Evolutionary conservation across 2,329 filamentous ascomycete genomes (phyloP).

Genomic region (Madurella fahalii): DNA sequence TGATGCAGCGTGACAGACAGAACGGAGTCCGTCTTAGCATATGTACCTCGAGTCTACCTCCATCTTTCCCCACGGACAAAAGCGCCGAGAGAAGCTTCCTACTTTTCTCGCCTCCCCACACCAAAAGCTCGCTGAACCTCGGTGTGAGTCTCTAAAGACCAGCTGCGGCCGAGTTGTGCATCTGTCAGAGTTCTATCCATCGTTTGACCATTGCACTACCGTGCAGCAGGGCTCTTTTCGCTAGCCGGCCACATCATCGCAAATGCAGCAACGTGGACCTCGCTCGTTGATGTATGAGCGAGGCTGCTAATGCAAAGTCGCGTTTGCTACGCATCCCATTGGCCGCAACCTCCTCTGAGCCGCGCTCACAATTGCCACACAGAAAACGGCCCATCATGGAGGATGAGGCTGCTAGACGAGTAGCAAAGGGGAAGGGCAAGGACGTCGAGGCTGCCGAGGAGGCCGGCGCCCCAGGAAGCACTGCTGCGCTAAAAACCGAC

Average conservation of each 20-base stretch:
- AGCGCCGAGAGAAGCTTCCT: no score
- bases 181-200: no score
- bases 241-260: constrained; percentile 5
- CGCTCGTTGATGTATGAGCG: constrained; percentile 3
- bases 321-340: not conserved
- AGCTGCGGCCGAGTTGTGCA: no score
- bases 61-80: no score
- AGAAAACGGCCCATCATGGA: constrained; percentile 8
- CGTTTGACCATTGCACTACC: not conserved
- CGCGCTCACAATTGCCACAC: not conserved
- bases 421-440: constrained; percentile 15
- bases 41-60: no score
- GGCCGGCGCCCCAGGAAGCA: not conserved
- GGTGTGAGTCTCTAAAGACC: no score
- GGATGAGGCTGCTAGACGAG: not conserved
- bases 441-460: not conserved
- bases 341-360: not conserved
- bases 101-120: no score
- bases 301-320: not conserved
- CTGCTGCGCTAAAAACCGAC: not conserved
- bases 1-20: not conserved
- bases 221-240: constrained; percentile 8
- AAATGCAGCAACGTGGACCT: constrained; percentile 13
- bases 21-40: no score
- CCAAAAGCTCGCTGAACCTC: no score